Base-by-base conservation (phyloP, 371 early-diverging fungal genomes). In the Circinella minor region DNA sequence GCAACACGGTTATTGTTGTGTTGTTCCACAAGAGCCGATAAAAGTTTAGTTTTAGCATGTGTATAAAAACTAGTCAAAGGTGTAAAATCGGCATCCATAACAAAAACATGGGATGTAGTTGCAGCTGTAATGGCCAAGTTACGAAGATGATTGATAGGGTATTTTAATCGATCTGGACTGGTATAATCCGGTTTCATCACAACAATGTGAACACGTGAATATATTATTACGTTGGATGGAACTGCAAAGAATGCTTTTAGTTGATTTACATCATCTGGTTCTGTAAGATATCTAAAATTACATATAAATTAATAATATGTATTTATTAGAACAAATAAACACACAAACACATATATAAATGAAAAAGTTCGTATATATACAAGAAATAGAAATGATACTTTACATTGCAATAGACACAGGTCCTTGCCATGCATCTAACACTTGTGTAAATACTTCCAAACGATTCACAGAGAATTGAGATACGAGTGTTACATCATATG, bases 21-120 rank as follows among this genome's bases (percentile, higher is more conserved):
- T 6, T n/a, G 51, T 15, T 51, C 51, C 1, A 14, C 51, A 51
- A 57, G 57, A 10, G 57, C 57, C 27, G 36, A 27, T 57, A 51
- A 51, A 1, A 86, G 63, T 1, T 66, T 55, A 4, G 75, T 67
- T 34, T 66, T 66, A 4, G 83, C 73, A 27, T 75, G 76, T 3
- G 55, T 62, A 55, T 87, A 85, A 6, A 91, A 68, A 17, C 75
- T 73, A 1, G 66, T 59, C 3, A 85, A 81, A 11, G 89, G 89
- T 9, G 83, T 75, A 70, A 90, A 90, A 65, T 90, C 91, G 5
- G 89, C 90, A 67, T 91, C 90, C 37, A 89, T 83, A 27, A 88
- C 86, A 73, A 86, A 81, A 9, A 86, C 78, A 67, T 86, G 86
- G 6, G 83, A 80, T 0, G 89, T 86, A 6, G 69, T 63, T 7